Base-by-base conservation (phyloP, 1,139 yeast genomes). In the Hyphopichia wangnamkhiaoensis region DNA sequence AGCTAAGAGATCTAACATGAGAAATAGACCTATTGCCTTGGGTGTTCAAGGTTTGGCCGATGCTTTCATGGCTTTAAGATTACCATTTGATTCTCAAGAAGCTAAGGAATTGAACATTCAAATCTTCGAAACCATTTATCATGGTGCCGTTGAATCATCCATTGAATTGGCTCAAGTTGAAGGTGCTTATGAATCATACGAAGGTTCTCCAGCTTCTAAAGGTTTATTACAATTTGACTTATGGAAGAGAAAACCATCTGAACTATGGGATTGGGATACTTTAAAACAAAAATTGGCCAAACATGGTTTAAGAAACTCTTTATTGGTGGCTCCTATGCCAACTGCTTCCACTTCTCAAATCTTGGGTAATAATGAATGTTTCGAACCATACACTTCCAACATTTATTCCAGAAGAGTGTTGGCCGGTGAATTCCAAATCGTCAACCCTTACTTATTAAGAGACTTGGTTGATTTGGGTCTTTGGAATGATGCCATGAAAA, bases 1-100 rank as follows among this genome's bases (percentile, higher is more conserved):
- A 53, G 81, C 83, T 27, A 67, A 58, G 50, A 62, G 49, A 33
- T 77, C 83, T 16, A 79, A 79, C 55, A 63, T 70, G 71, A 74
- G 74, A 58, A 72, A 79, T 51, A 71, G 84, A 60, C 84, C 84
- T 30, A 74, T 79, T 59, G 84, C 83, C 33, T 64, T 79, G 41
- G 84, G 84, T 58, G 83, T 79, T 34, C 84, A 78, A 63, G 84
- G 84, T 53, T 69, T 79, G 45, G 82, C 83, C 30, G 84, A 79
- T 58, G 63, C 78, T 3, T 79, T 79, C 55, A 74, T 78, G 77
- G 68, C 66, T 44, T 65, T 78, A 50, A 69, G 82, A 63, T 54
- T 79, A 43, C 79, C 82, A 37, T 79, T 79, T 52, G 82, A 77
- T 50, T 76, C 82, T 30, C 71, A 68, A 51, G 79, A 74, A 54